Percentiles rank a stretch among this genome's conserved stretches.
Conservation (phyloP, 768 basidiomycete genomes). For the Lentinus tigrinus region DNA sequence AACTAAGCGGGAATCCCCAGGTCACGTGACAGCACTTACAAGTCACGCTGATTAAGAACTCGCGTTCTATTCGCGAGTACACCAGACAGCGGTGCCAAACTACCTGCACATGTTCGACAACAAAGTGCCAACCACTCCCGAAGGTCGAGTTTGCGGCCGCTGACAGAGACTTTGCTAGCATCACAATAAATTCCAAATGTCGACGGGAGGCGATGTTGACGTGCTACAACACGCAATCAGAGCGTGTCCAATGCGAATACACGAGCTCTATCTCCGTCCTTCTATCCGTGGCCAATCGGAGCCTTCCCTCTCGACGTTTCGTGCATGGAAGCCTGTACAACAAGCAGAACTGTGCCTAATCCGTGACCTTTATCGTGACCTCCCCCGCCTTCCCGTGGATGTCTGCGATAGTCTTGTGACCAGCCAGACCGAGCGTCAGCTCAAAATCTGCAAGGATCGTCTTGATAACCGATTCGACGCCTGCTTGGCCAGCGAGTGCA, state of each 20-base stretch:
- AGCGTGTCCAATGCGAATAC: not conserved
- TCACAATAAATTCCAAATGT: not conserved
- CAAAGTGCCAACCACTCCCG: not conserved
- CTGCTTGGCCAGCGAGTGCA: conserved; percentile 65
- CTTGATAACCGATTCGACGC: conserved; percentile 71
- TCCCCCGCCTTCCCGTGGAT: conserved; percentile 59
- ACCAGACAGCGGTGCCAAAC: not conserved
- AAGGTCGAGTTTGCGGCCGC: not conserved
- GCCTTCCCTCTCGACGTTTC: too few relatives aligned
- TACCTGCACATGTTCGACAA: not conserved
- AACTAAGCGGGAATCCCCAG: conserved; percentile 15
- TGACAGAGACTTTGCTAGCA: not conserved
- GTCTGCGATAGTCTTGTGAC: conserved; percentile 57
- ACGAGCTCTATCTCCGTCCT: not conserved
- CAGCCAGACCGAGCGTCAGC: conserved; percentile 59
- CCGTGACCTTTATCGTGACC: conserved; percentile 43
- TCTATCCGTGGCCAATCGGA: too few relatives aligned
- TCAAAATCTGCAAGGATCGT: conserved; percentile 70
- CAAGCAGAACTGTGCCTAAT: conserved; percentile 9
- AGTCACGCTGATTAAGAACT: not conserved
- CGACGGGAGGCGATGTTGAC: not conserved
- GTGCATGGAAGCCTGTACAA: not conserved
- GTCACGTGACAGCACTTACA: conserved; percentile 15
- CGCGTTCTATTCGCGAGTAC: not conserved
- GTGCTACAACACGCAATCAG: not conserved